phyloP scores from a whole-genome alignment of 1,284 basidiomycete genomes.

The Entoloma clypeatum region DNA sequence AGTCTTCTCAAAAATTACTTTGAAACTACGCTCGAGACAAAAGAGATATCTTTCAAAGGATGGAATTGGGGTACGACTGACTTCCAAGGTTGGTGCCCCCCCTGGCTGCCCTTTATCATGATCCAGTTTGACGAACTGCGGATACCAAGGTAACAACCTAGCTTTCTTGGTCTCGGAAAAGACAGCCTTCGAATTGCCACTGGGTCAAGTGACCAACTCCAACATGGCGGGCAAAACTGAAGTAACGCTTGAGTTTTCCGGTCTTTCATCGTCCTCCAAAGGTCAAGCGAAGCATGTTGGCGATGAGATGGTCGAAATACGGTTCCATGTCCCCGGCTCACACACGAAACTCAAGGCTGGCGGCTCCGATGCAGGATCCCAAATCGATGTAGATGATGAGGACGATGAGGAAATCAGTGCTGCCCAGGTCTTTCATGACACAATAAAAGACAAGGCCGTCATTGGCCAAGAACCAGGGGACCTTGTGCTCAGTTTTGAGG shows the following conservation, averaged over 20 bases:
- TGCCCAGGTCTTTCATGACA: slow-evolving; percentile 95
- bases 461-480: slow-evolving; percentile 92
- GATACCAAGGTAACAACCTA: slow-evolving; percentile 72
- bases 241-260: slow-evolving; percentile 92
- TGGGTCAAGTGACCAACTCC: slow-evolving; percentile 89
- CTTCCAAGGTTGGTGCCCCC: slow-evolving; percentile 71
- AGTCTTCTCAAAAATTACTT: slow-evolving; percentile 84
- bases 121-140: too few relatives aligned
- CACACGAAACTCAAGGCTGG: slow-evolving; percentile 63
- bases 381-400: slow-evolving; percentile 64
- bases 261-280: slow-evolving; percentile 43
- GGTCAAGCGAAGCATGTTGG: slow-evolving; percentile 45
- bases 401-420: slow-evolving; percentile 79
- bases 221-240: slow-evolving; percentile 98
- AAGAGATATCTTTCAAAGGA: slow-evolving; percentile 88
- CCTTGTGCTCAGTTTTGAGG: slow-evolving; percentile 93
- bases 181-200: slow-evolving; percentile 89
- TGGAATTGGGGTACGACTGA: slow-evolving; percentile 99
- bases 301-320: slow-evolving; percentile 95
- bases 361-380: slow-evolving; percentile 76
- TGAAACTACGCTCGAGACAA: slow-evolving; percentile 78
- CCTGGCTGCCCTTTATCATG: too few relatives aligned
- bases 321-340: slow-evolving; percentile 93
- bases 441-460: slow-evolving; percentile 95
- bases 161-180: slow-evolving; percentile 90